These are phyloP conservation scores for Pichia sp. DNA, from an alignment of 1,139 yeast species.

Conservation along the genomic window DNA sequence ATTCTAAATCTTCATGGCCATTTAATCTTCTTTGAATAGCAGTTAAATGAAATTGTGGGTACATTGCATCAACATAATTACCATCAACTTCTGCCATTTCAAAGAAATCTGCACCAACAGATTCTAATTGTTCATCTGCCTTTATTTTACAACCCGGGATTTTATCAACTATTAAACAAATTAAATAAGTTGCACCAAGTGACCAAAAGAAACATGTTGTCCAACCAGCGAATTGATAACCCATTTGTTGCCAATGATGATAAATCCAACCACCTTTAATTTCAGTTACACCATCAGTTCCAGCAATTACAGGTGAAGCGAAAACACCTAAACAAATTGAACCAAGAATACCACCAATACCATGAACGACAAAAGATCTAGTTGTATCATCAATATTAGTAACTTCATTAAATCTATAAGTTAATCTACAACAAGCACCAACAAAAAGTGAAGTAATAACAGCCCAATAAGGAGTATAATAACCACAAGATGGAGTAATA, in stretches of 20 bases:
- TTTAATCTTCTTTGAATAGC: conserved; percentile 4
- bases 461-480: conserved; percentile 44
- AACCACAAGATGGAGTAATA: conserved; percentile 49
- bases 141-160: conserved; percentile 43
- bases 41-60: conserved; percentile 10
- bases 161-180: conserved; percentile 39
- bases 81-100: conserved; percentile 34
- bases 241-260: conserved; percentile 45
- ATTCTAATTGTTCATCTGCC: conserved; percentile 39
- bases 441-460: conserved; percentile 39
- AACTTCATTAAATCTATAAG: conserved; percentile 36
- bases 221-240: conserved; percentile 44
- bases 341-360: conserved; percentile 43
- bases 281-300: conserved; percentile 41
- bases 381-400: conserved; percentile 43
- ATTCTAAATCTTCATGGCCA: conserved; percentile 5
- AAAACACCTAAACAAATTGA: conserved; percentile 40
- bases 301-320: conserved; percentile 42
- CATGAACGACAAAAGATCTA: conserved; percentile 43
- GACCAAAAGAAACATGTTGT: conserved; percentile 38
- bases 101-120: conserved; percentile 42
- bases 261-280: conserved; percentile 47
- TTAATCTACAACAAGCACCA: conserved; percentile 36
- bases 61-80: conserved; percentile 14
- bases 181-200: conserved; percentile 34